phyloP scores from a whole-genome alignment of 208 protist species.

The Crithidia mellificae region DNA sequence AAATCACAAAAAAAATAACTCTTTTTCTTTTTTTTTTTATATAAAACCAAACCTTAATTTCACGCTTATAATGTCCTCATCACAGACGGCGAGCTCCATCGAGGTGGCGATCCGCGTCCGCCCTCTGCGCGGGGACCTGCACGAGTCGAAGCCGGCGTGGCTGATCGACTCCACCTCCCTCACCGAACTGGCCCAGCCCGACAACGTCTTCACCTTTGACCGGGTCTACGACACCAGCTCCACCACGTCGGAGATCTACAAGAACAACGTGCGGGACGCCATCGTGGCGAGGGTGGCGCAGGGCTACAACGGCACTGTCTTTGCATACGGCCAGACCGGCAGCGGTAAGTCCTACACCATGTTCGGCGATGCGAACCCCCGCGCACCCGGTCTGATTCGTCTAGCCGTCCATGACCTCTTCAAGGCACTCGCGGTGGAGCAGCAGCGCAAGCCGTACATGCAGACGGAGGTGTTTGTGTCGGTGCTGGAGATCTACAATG shows the following conservation, averaged over 20 bases:
- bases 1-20: no score
- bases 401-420: slow-evolving; percentile 70
- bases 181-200: slow-evolving; percentile 52
- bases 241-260: slow-evolving; percentile 58
- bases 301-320: slow-evolving; percentile 87
- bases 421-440: slow-evolving; percentile 44
- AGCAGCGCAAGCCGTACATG: slow-evolving; percentile 37
- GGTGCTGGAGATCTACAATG: slow-evolving; percentile 85
- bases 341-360: slow-evolving; percentile 88
- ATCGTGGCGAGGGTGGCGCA: slow-evolving; percentile 67
- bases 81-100: slow-evolving; percentile 54
- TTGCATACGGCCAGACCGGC: slow-evolving; percentile 88
- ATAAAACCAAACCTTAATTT: slow-evolving; percentile 1
- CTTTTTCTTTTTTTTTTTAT: slow-evolving; percentile 15
- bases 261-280: slow-evolving; percentile 38
- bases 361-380: slow-evolving; percentile 45
- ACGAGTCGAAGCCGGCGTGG: slow-evolving; percentile 49
- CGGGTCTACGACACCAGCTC: slow-evolving; percentile 49
- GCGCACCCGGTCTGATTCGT: slow-evolving; percentile 39
- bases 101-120: slow-evolving; percentile 75
- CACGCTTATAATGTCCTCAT: slow-evolving; percentile 6
- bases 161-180: slow-evolving; percentile 37
- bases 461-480: slow-evolving; percentile 56
- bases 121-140: slow-evolving; percentile 51
- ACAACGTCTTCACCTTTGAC: slow-evolving; percentile 78